Conservation (phyloP, 805 yeast species). For the Saccharomycopsis microspora region DNA sequence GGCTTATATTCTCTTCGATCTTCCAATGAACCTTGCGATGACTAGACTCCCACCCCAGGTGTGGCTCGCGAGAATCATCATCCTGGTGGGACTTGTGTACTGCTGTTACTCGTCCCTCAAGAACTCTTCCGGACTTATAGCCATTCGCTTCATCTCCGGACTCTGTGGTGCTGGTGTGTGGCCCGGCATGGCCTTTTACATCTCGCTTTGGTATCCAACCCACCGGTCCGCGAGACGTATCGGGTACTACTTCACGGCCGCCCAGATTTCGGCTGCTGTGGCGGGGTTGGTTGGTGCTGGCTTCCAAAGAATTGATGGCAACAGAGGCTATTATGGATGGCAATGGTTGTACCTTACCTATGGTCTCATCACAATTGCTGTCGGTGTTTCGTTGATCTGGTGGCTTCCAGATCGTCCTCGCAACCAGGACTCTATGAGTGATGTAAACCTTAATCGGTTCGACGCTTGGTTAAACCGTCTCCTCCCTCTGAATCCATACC, state of each 20-base stretch:
- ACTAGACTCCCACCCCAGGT: conserved; percentile 75
- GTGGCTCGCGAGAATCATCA: conserved; percentile 72
- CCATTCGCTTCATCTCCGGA: conserved; percentile 63
- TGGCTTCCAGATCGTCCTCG: conserved; percentile 81
- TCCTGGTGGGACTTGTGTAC: conserved; percentile 69
- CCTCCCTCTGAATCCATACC: conserved; percentile 23
- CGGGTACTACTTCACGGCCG: conserved; percentile 86
- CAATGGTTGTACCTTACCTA: conserved; percentile 78
- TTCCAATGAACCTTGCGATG: conserved; percentile 82
- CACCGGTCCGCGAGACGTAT: conserved; percentile 66
- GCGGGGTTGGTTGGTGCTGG: conserved; percentile 85
- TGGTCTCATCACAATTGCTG: conserved; percentile 54
- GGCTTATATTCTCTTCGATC: conserved; percentile 74
- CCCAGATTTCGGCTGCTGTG: conserved; percentile 83
- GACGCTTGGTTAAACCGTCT: conserved; percentile 13
- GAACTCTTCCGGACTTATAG: conserved; percentile 52
- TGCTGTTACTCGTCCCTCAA: conserved; percentile 56
- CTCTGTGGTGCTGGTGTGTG: conserved; percentile 77
- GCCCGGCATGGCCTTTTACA: conserved; percentile 84
- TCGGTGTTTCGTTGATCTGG: conserved; percentile 58
- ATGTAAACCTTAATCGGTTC: conserved; percentile 5
- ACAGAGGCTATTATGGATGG: conserved; percentile 65
- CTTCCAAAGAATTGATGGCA: conserved; percentile 72
- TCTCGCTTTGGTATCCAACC: conserved; percentile 77
- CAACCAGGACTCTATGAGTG: conserved; percentile 6